Evolutionary conservation across 148 eudicot genomes (phyloP).

Genomic region (Chenopodium suecicum): DNA sequence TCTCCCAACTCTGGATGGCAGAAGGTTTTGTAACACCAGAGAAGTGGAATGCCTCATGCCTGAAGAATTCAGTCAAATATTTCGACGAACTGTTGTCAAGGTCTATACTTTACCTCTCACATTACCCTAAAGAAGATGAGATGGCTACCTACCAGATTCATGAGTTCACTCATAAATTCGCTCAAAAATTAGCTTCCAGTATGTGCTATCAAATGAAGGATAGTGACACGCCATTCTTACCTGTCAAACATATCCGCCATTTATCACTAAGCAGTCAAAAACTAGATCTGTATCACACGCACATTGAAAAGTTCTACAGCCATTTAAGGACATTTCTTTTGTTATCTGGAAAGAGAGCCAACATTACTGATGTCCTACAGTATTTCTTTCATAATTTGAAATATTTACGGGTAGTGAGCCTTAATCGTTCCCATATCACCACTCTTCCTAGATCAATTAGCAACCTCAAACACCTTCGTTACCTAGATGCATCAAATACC

Average conservation of each 20-base stretch:
- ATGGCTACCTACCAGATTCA: constrained; percentile 4
- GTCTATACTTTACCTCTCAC: constrained; percentile 7
- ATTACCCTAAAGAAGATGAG: neutral
- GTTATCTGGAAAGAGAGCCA: neutral
- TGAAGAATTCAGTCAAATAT: neutral
- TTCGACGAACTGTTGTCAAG: constrained; percentile 13
- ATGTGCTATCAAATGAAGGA: constrained; percentile 2
- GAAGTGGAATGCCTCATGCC: neutral
- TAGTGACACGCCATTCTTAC: neutral
- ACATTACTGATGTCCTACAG: neutral
- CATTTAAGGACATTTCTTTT: constrained; percentile 14
- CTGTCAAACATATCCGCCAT: neutral
- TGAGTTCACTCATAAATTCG: constrained; percentile 9
- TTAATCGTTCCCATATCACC: neutral
- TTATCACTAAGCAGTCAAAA: constrained; percentile 10
- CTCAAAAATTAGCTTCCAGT: constrained; percentile 10
- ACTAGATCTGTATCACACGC: neutral
- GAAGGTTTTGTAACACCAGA: constrained; percentile 7
- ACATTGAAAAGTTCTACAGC: neutral
- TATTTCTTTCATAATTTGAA: neutral
- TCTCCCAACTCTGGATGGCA: constrained; percentile 9
- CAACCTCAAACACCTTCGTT: constrained; percentile 19
- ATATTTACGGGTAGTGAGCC: neutral
- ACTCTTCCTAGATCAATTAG: constrained; percentile 10
- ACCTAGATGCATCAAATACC: constrained; percentile 15